Conservation (phyloP, 2,329 filamentous ascomycete genomes). For the Colletotrichum destructivum region DNA sequence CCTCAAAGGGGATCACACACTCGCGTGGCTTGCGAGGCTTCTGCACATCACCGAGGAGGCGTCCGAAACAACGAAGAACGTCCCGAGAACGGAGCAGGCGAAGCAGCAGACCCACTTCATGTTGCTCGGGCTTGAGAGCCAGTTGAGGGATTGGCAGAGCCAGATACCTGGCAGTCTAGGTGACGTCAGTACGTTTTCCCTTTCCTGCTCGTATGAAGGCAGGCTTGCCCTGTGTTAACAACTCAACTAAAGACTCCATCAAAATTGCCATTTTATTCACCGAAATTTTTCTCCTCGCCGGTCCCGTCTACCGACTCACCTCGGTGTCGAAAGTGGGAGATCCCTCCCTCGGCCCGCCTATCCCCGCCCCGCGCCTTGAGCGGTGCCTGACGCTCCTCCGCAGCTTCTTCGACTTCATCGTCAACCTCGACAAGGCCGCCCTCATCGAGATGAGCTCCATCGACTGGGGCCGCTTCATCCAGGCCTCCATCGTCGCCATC, state of each 20-base stretch:
- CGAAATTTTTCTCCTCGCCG: slow-evolving; percentile 57
- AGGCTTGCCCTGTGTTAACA: slow-evolving; percentile 26
- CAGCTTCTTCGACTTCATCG: slow-evolving; percentile 52
- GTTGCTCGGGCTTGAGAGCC: slow-evolving; percentile 63
- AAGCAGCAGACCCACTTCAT: slow-evolving; percentile 61
- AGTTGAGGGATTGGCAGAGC: slow-evolving; percentile 59
- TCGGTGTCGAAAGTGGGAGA: slow-evolving; percentile 33
- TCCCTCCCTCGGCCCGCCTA: slow-evolving; percentile 38
- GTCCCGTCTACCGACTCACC: slow-evolving; percentile 49
- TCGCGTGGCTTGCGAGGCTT: slow-evolving; percentile 61
- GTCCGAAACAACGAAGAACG: slow-evolving; percentile 49
- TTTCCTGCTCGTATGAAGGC: slow-evolving; percentile 46
- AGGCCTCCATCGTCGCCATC: slow-evolving; percentile 58
- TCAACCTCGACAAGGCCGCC: slow-evolving; percentile 48
- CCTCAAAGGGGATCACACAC: slow-evolving; percentile 57
- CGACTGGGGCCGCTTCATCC: slow-evolving; percentile 62
- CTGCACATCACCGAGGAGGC: slow-evolving; percentile 59
- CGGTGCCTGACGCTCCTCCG: slow-evolving; percentile 48
- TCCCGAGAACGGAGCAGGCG: slow-evolving; percentile 46
- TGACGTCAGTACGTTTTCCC: slow-evolving; percentile 42
- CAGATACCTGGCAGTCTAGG: slow-evolving; percentile 48
- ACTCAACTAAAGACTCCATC: slow-evolving; percentile 4
- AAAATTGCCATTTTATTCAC: slow-evolving; percentile 46
- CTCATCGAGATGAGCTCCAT: slow-evolving; percentile 57
- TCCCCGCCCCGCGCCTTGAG: slow-evolving; percentile 43